Evolutionary conservation across 352 stramenopile genomes (phyloP), one percentile per base, ranked within the genome.

Genomic region (Thalassiosira livingstoniorum): DNA sequence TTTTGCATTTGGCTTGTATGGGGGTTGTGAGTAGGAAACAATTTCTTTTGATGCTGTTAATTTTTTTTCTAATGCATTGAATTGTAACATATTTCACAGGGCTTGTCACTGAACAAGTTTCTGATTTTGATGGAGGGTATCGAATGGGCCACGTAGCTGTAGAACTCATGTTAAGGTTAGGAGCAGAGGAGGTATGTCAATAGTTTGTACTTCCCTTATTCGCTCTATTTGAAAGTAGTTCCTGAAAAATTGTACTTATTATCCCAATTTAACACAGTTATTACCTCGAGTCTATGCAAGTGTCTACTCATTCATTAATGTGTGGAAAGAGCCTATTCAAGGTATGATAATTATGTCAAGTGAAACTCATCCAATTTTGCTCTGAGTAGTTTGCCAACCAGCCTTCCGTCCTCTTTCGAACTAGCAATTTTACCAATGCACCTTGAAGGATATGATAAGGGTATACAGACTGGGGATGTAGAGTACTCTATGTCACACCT

Each of bases 1-100:
- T 58, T 54, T 82, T 61, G 80, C 67, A 18, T 87, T 85, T 78
- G 67, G 51, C 11, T 47, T 72, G 7, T 88, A 84, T 62, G 84
- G 71, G 10, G 57, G 71, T 42, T 70, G 75, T 32, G 27, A 87
- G 13, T n/a, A 7, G 21, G 32, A 23, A 18, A 10, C 18, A 51
- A 10, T 51, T 18, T 18, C 21, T 75, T 67, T 77, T 45, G 34
- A 13, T 42, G 57, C 21, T 13, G 1, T 63, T 25, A 65, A 70
- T 18, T 51, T 51, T 18, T 18, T 51, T 51, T 51, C 10, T 18
- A 18, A 18, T 51, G 42, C 18, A 51, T 18, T 51, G 42, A 51
- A 18, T 18, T 18, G 10, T 10, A 18, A 10, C 18, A 18, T n/a
- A 51, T 58, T 58, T 23, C 47, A 25, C 27, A 29, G 4, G 27